Evolutionary conservation across 2,329 filamentous ascomycete genomes (phyloP).

Genomic region (Didymella segeticola): DNA sequence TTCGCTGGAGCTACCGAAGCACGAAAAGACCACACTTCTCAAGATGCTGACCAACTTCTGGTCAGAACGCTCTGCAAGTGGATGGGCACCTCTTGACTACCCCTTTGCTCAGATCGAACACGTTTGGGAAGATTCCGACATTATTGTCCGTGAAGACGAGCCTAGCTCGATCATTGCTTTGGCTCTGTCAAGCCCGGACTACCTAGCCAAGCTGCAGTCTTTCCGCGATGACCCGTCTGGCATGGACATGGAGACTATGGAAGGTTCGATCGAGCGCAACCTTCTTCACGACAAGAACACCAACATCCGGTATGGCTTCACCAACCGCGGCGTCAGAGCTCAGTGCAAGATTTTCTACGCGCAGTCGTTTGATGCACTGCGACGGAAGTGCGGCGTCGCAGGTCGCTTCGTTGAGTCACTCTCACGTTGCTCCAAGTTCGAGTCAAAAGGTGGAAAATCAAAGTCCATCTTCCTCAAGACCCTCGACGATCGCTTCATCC

Average conservation of each 20-base stretch:
- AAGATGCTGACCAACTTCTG: conserved; percentile 97
- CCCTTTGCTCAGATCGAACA: conserved; percentile 84
- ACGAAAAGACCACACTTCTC: conserved; percentile 91
- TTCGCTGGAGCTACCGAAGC: conserved; percentile 81
- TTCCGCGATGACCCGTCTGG: conserved; percentile 58
- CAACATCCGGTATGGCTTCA: conserved; percentile 95
- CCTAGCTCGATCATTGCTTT: conserved; percentile 96
- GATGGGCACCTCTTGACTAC: conserved; percentile 92
- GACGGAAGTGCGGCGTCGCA: conserved; percentile 88
- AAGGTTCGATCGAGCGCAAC: conserved; percentile 83
- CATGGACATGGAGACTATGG: conserved; percentile 45
- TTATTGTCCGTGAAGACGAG: conserved; percentile 96
- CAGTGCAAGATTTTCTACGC: conserved; percentile 99
- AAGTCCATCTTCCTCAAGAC: conserved; percentile 98
- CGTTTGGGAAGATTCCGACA: conserved; percentile 95
- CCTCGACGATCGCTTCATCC: conserved; percentile 88
- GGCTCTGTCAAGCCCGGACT: conserved; percentile 86
- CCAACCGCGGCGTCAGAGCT: conserved; percentile 91
- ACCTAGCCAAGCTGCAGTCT: conserved; percentile 76
- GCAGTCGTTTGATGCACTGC: conserved; percentile 94
- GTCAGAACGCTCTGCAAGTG: conserved; percentile 95
- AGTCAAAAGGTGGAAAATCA: conserved; percentile 96
- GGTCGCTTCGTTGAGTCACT: conserved; percentile 95
- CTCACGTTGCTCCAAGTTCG: conserved; percentile 95
- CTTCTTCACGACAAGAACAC: conserved; percentile 85